phyloP scores from a whole-genome alignment of 495 filamentous ascomycete species.

The Penicillium coffeae region DNA sequence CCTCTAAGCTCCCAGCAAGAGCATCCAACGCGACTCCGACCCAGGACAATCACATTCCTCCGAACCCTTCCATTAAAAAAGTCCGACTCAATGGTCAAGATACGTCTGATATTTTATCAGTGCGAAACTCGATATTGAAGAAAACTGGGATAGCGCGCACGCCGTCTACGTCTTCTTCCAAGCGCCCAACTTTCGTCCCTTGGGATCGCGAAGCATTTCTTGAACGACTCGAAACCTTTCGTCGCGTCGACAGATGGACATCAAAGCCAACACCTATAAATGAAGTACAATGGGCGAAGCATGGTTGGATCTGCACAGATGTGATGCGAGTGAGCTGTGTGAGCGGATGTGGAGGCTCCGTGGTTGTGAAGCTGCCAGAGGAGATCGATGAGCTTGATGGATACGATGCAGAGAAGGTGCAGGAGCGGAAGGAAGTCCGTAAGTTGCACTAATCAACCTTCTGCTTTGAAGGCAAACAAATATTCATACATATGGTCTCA shows the following conservation, averaged over 20 bases:
- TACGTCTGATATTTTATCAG: conserved; percentile 17
- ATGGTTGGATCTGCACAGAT: conserved; percentile 84
- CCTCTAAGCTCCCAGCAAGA: conserved; percentile 15
- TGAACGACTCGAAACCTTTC: conserved; percentile 76
- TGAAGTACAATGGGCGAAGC: conserved; percentile 93
- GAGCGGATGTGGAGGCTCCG: conserved; percentile 72
- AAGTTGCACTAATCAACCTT: conserved; percentile 16
- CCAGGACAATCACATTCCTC: conserved; percentile 24
- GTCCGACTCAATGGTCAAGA: conserved; percentile 31
- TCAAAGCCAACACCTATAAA: conserved; percentile 69
- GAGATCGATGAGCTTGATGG: conserved; percentile 49
- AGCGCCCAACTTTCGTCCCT: conserved; percentile 66
- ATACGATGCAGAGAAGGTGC: conserved; percentile 52
- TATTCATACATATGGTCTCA: conserved; percentile 16
- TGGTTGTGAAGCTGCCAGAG: conserved; percentile 75
- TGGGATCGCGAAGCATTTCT: conserved; percentile 82
- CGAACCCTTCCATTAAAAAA: conserved; percentile 37
- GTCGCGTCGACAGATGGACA: conserved; percentile 84
- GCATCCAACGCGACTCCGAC: conserved; percentile 17
- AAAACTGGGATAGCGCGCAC: conserved; percentile 19
- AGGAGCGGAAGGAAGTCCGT: conserved; percentile 61
- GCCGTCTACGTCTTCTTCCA: conserved; percentile 20
- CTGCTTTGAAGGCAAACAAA: not conserved
- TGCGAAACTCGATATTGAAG: conserved; percentile 27
- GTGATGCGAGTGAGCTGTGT: conserved; percentile 78